phyloP scores from a whole-genome alignment of 2,329 filamentous ascomycete species.

The Leptosphaerulina australis region DNA sequence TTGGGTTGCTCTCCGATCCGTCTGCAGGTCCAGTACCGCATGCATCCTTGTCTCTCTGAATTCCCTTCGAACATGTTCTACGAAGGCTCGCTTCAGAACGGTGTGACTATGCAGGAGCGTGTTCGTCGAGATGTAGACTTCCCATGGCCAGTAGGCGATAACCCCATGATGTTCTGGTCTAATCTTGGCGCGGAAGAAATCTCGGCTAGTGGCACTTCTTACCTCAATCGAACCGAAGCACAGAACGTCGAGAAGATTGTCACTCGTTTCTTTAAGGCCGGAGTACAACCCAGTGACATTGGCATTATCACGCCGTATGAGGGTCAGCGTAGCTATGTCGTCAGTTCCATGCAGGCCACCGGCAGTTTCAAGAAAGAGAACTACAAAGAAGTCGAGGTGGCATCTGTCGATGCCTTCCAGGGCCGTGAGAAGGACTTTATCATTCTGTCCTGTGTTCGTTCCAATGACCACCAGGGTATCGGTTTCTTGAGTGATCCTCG shows the following conservation, averaged over 20 bases:
- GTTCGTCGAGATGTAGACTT: slow-evolving; percentile 95
- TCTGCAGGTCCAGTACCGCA: slow-evolving; percentile 96
- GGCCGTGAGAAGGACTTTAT: slow-evolving; percentile 99
- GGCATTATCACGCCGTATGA: slow-evolving; percentile 99
- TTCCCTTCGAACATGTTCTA: slow-evolving; percentile 99
- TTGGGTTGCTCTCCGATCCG: slow-evolving; percentile 90
- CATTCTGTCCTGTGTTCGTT: slow-evolving; percentile 94
- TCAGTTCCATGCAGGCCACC: slow-evolving; percentile 98
- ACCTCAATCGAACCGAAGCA: slow-evolving; percentile 95
- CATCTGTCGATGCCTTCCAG: slow-evolving; percentile 98
- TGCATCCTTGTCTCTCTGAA: slow-evolving; percentile 96
- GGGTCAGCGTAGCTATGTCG: slow-evolving; percentile 96
- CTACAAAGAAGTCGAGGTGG: slow-evolving; percentile 98
- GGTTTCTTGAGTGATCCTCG: slow-evolving; percentile 98
- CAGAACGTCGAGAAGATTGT: slow-evolving; percentile 99
- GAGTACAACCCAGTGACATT: slow-evolving; percentile 90
- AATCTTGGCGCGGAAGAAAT: slow-evolving; percentile 98
- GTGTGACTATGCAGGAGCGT: slow-evolving; percentile 86
- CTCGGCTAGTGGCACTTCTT: slow-evolving; percentile 94
- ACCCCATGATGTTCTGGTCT: slow-evolving; percentile 99
- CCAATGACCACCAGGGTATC: slow-evolving; percentile 98
- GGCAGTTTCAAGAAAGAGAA: slow-evolving; percentile 97
- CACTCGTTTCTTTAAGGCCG: slow-evolving; percentile 97
- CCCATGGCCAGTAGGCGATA: slow-evolving; percentile 92
- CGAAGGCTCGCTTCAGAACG: slow-evolving; percentile 94